Evolutionary conservation across 176 grass and related monocot species (phyloP).

Genomic region (Musa schizocarpa): DNA sequence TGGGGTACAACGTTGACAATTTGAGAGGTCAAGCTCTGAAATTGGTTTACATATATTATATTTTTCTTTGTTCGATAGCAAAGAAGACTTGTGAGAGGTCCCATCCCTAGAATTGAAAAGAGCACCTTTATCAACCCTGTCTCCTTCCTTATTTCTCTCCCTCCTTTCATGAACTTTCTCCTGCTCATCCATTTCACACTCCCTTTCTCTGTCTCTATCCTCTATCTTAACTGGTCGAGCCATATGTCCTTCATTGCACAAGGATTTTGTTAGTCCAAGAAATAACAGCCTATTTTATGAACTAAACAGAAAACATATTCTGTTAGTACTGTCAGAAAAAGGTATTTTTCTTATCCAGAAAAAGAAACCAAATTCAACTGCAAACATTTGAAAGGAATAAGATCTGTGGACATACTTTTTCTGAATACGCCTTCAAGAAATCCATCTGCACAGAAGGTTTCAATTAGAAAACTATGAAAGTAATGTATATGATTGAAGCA

Average conservation of each 20-base stretch:
- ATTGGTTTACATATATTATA: slow-evolving; percentile 82
- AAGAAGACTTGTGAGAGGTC: slow-evolving; percentile 48
- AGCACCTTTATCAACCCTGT: slow-evolving; percentile 40
- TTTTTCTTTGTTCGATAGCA: slow-evolving; percentile 66
- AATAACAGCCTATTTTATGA: background rate
- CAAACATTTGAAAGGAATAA: background rate
- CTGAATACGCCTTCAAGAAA: slow-evolving; percentile 64
- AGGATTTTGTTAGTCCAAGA: slow-evolving; percentile 9
- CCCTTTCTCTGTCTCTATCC: slow-evolving; percentile 53
- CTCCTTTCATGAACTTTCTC: slow-evolving; percentile 54
- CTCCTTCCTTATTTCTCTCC: background rate
- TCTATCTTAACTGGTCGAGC: slow-evolving; percentile 40
- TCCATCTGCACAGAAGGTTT: slow-evolving; percentile 51
- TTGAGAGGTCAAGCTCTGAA: slow-evolving; percentile 94
- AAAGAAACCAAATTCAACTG: background rate
- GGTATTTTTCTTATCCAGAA: background rate
- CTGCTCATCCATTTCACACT: slow-evolving; percentile 29
- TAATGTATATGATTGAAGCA: slow-evolving; percentile 1
- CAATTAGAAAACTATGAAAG: background rate
- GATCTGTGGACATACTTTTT: slow-evolving; percentile 38
- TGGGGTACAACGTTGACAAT: slow-evolving; percentile 79
- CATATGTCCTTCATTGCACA: slow-evolving; percentile 40
- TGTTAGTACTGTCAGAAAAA: background rate
- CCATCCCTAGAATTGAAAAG: slow-evolving; percentile 29
- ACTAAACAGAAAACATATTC: background rate